Evolutionary conservation across 2,329 filamentous ascomycete genomes (phyloP).

Genomic region (Aureobasidium sp.): DNA sequence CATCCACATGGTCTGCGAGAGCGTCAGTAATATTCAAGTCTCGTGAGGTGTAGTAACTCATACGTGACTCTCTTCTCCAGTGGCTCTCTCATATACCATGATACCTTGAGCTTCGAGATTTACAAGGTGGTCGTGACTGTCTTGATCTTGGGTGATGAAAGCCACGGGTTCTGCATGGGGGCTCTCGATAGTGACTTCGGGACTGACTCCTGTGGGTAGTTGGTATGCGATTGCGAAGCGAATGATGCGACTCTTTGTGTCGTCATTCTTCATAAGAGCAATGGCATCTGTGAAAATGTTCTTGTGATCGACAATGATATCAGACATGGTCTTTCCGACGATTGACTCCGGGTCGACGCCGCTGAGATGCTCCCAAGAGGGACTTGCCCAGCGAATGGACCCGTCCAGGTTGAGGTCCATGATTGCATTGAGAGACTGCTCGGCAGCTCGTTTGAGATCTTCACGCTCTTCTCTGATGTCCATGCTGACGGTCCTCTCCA

Average conservation of each 20-base stretch:
- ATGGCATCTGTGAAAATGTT: conserved; percentile 73
- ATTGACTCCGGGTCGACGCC: conserved; percentile 67
- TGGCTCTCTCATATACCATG: conserved; percentile 88
- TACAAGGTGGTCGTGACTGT: conserved; percentile 40
- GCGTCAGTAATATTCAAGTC: conserved; percentile 24
- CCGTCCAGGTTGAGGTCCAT: conserved; percentile 87
- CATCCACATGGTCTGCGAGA: conserved; percentile 96
- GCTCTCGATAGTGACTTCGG: background rate
- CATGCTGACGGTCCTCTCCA: conserved; percentile 64
- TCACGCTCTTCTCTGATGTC: conserved; percentile 90
- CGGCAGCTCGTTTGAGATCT: conserved; percentile 88
- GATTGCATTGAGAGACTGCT: conserved; percentile 94
- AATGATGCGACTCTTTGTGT: conserved; percentile 84
- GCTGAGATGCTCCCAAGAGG: conserved; percentile 89
- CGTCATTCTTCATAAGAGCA: conserved; percentile 83
- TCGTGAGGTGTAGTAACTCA: conserved; percentile 40
- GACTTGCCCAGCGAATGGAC: conserved; percentile 89
- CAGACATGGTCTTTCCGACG: conserved; percentile 66
- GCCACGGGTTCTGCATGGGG: background rate
- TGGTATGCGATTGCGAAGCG: conserved; percentile 62
- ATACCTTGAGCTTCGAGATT: conserved; percentile 95
- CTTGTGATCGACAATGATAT: conserved; percentile 73
- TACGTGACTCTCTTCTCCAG: conserved; percentile 73
- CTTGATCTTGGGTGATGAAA: conserved; percentile 21
- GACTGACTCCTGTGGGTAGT: background rate